Conservation (phyloP, 768 basidiomycete species). For the Pleurotus salmoneostramineus region DNA sequence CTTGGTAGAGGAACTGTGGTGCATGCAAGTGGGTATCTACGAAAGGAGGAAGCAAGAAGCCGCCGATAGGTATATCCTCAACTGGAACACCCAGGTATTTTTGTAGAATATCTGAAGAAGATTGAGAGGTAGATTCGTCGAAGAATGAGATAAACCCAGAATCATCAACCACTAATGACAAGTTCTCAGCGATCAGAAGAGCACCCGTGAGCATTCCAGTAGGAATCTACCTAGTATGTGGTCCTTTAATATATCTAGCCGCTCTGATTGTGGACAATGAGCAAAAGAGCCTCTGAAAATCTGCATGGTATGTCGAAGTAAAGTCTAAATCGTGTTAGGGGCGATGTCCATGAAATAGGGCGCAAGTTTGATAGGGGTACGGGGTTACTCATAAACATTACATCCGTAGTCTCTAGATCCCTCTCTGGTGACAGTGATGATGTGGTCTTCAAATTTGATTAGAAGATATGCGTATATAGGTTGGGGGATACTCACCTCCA, state of each 20-base stretch:
- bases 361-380: not conserved
- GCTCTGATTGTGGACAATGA: slow-evolving; percentile 48
- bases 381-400: slow-evolving; percentile 27
- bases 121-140: slow-evolving; percentile 27
- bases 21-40: slow-evolving; percentile 85
- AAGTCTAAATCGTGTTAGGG: not conserved
- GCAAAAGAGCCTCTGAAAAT: slow-evolving; percentile 52
- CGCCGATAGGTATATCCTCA: slow-evolving; percentile 40
- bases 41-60: slow-evolving; percentile 76
- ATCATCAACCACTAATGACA: slow-evolving; percentile 22
- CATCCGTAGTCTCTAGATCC: slow-evolving; percentile 60
- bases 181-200: no score
- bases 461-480: not conserved
- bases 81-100: slow-evolving; percentile 15
- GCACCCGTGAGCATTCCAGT: no score
- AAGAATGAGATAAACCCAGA: slow-evolving; percentile 52
- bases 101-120: slow-evolving; percentile 29
- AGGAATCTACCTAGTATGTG: slow-evolving; percentile 42
- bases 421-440: slow-evolving; percentile 62
- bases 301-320: slow-evolving; percentile 4
- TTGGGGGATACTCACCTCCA: slow-evolving; percentile 44
- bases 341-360: not conserved
- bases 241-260: slow-evolving; percentile 52
- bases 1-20: slow-evolving; percentile 86
- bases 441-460: slow-evolving; percentile 44